phyloP scores from a whole-genome alignment of 352 stramenopile species.

The Phytophthora quininea region DNA sequence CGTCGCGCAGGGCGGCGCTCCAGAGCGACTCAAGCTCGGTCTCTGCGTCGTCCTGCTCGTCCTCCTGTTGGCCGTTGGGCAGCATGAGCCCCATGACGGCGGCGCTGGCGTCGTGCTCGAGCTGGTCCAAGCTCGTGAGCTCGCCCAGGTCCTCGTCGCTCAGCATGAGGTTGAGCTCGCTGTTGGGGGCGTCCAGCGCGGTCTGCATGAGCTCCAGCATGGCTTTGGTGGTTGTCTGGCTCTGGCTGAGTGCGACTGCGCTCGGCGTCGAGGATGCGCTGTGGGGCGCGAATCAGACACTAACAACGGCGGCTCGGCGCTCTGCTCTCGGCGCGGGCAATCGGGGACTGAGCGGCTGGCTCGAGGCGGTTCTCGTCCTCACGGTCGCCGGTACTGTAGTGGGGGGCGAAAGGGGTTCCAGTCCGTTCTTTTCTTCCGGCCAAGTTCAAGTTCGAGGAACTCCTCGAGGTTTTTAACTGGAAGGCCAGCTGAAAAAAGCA shows the following conservation, averaged over 20 bases:
- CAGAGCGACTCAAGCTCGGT: conserved; percentile 38
- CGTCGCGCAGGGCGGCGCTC: conserved; percentile 31
- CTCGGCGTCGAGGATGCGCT: not conserved
- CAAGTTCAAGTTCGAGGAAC: conserved; percentile 17
- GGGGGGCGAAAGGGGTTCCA: not conserved
- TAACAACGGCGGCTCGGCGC: not conserved
- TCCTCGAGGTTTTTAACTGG: not conserved
- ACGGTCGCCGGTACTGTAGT: conserved; percentile 7
- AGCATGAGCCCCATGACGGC: conserved; percentile 37
- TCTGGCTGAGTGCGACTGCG: conserved; percentile 16
- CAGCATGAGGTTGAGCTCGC: conserved; percentile 35
- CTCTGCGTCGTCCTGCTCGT: conserved; percentile 21
- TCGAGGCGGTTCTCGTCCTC: conserved; percentile 11
- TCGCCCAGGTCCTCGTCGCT: conserved; percentile 35
- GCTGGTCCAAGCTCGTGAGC: conserved; percentile 18
- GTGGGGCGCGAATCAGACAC: conserved; percentile 22
- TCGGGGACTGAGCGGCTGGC: not conserved
- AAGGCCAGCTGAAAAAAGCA: too few relatives aligned
- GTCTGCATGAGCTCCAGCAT: conserved; percentile 42
- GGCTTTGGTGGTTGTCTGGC: not conserved
- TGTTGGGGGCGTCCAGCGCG: conserved; percentile 19
- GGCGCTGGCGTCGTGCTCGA: conserved; percentile 30
- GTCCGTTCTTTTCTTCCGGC: conserved; percentile 1
- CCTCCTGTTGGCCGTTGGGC: conserved; percentile 27
- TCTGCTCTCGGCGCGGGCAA: not conserved